phyloP scores from a whole-genome alignment of 495 filamentous ascomycete species.

The Choiromyces venosus region DNA sequence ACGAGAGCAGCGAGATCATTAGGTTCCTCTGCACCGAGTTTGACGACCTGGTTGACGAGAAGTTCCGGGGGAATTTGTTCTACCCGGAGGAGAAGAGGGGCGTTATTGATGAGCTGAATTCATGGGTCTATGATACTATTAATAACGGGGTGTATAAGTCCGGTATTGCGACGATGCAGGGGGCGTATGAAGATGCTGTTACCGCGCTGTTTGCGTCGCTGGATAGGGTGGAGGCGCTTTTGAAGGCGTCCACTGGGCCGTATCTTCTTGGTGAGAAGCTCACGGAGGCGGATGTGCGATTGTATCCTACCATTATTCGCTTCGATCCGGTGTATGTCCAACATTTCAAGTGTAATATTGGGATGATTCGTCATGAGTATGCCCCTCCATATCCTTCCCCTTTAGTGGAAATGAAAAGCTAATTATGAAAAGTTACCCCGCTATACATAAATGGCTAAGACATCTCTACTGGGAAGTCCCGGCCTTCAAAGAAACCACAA shows the following conservation, averaged over 20 bases:
- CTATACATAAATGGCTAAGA: slow-evolving; percentile 63
- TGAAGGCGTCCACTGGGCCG: slow-evolving; percentile 52
- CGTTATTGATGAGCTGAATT: slow-evolving; percentile 69
- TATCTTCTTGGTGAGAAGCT: slow-evolving; percentile 64
- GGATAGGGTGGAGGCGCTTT: slow-evolving; percentile 64
- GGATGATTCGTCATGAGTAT: slow-evolving; percentile 73
- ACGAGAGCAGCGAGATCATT: slow-evolving; percentile 81
- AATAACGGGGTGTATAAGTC: slow-evolving; percentile 81
- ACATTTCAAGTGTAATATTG: slow-evolving; percentile 89
- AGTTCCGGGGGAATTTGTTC: slow-evolving; percentile 58
- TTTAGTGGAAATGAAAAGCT: neutral
- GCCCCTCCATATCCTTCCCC: neutral
- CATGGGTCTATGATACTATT: slow-evolving; percentile 76
- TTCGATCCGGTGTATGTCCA: slow-evolving; percentile 89
- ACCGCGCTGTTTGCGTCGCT: slow-evolving; percentile 63
- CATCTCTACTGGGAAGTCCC: slow-evolving; percentile 65
- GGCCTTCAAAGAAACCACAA: slow-evolving; percentile 64
- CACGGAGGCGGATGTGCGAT: slow-evolving; percentile 76
- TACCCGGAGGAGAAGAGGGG: slow-evolving; percentile 55
- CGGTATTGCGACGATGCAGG: slow-evolving; percentile 56
- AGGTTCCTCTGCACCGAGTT: slow-evolving; percentile 64
- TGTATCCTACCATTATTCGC: slow-evolving; percentile 76
- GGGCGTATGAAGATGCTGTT: slow-evolving; percentile 68
- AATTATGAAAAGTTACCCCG: slow-evolving; percentile 55
- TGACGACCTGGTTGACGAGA: slow-evolving; percentile 60